A percentile compares a stretch with the other conserved stretches of the same genome.
Conservation (phyloP, 495 filamentous ascomycete species). For the Thermothielavioides terrestris region DNA sequence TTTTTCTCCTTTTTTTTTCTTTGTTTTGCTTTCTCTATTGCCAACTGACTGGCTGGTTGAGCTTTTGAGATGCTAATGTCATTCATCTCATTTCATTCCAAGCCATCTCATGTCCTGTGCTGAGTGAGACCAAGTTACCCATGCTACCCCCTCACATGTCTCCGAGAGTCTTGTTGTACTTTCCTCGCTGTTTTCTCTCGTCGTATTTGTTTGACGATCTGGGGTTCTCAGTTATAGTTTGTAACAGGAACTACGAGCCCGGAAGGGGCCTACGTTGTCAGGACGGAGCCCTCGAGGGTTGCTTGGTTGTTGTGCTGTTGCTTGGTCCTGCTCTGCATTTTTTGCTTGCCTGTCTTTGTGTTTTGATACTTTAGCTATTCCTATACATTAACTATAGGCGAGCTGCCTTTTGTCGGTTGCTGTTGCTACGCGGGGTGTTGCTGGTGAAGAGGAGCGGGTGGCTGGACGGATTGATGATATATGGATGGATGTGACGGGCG, state of each 20-base stretch:
- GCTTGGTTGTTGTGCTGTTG: not conserved
- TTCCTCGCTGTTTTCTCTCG: no score
- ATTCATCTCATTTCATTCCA: not conserved
- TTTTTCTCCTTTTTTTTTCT: not conserved
- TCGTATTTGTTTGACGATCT: no score
- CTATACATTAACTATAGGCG: not conserved
- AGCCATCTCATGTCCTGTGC: no score
- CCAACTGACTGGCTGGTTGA: not conserved
- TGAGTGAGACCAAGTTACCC: no score
- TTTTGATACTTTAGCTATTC: constrained; percentile 1
- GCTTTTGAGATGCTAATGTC: not conserved
- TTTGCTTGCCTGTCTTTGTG: not conserved
- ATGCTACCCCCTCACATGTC: no score
- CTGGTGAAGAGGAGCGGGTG: not conserved
- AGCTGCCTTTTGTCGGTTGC: not conserved
- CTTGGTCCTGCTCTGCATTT: not conserved
- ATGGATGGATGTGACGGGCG: not conserved
- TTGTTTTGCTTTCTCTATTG: not conserved
- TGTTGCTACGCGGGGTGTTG: not conserved
- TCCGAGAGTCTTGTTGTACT: no score
- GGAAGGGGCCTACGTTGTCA: no score
- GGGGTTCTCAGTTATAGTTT: no score
- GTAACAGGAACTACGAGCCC: no score
- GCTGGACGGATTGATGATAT: not conserved
- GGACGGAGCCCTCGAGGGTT: no score